A percentile compares a stretch with the other conserved stretches of the same genome.
Evolutionary conservation across 78 protist species (phyloP).

Genomic region (Guillardia theta): DNA sequence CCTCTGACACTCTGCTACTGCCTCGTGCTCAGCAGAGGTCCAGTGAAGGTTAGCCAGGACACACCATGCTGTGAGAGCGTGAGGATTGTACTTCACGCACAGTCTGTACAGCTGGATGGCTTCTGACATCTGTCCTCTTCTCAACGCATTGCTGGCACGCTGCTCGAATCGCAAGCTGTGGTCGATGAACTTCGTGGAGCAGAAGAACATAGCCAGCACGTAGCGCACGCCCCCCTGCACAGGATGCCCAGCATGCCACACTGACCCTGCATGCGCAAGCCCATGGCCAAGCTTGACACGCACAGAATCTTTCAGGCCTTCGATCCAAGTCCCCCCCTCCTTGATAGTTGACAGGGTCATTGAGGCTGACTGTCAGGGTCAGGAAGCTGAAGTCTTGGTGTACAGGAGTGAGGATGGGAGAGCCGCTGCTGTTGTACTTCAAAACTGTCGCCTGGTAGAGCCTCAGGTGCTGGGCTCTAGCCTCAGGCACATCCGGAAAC

Average conservation of each 20-base stretch:
- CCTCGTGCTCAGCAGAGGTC: too few relatives aligned
- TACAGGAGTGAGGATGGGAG: background rate
- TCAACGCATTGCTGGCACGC: too few relatives aligned
- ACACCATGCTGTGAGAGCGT: too few relatives aligned
- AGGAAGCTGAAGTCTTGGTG: slow-evolving; percentile 24
- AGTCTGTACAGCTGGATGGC: too few relatives aligned
- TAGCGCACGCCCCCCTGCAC: background rate
- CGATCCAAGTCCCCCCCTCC: background rate
- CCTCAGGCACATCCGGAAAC: background rate
- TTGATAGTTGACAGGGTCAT: background rate
- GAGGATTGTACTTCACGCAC: too few relatives aligned
- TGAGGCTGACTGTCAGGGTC: background rate
- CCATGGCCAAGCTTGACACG: background rate
- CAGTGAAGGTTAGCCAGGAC: too few relatives aligned
- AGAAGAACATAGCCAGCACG: background rate
- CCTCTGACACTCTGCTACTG: too few relatives aligned
- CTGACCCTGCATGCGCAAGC: background rate
- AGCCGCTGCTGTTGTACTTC: background rate
- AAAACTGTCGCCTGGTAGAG: background rate
- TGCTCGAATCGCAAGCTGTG: slow-evolving; percentile 8
- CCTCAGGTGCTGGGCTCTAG: background rate
- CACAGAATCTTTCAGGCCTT: background rate
- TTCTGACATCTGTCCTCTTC: too few relatives aligned
- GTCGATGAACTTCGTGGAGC: background rate
- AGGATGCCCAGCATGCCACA: background rate